These are phyloP conservation scores for Chalciporus sp. DNA, from an alignment of 1,284 basidiomycete species.

Conservation along the genomic window DNA sequence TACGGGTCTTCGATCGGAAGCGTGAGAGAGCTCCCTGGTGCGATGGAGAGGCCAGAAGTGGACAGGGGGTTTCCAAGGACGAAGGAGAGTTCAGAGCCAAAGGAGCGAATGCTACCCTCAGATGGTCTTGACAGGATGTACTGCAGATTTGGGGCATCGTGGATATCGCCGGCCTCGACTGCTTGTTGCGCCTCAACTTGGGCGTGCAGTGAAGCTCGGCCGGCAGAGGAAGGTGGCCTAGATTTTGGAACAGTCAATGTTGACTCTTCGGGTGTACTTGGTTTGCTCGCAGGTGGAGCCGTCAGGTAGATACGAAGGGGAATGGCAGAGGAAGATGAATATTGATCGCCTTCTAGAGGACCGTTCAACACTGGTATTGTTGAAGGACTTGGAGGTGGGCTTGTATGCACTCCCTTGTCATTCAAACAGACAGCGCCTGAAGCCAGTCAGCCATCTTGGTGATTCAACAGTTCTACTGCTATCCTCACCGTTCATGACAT, in stretches of 20 bases:
- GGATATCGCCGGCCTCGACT: conserved; percentile 21
- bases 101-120: conserved; percentile 34
- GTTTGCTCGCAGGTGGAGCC: no score
- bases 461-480: no score
- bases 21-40: conserved; percentile 52
- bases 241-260: conserved; percentile 46
- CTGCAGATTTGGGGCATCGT: conserved; percentile 44
- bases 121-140: conserved; percentile 43
- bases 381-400: no score
- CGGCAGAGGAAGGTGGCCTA: conserved; percentile 39
- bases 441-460: no score
- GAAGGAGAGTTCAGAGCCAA: conserved; percentile 41
- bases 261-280: conserved; percentile 20
- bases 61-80: conserved; percentile 26
- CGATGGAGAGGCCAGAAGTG: conserved; percentile 26
- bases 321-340: no score
- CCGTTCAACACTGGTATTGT: no score
- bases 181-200: conserved; percentile 20
- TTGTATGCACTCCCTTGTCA: no score
- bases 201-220: conserved; percentile 45
- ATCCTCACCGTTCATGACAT: background rate
- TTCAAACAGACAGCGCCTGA: no score
- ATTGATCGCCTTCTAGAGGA: no score
- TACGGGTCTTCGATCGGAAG: conserved; percentile 62
- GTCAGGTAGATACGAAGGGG: no score